These are phyloP conservation scores for Ulota crispa DNA, from an alignment of 225 moss, liverwort and hornwort genomes.

Conservation along the genomic window DNA sequence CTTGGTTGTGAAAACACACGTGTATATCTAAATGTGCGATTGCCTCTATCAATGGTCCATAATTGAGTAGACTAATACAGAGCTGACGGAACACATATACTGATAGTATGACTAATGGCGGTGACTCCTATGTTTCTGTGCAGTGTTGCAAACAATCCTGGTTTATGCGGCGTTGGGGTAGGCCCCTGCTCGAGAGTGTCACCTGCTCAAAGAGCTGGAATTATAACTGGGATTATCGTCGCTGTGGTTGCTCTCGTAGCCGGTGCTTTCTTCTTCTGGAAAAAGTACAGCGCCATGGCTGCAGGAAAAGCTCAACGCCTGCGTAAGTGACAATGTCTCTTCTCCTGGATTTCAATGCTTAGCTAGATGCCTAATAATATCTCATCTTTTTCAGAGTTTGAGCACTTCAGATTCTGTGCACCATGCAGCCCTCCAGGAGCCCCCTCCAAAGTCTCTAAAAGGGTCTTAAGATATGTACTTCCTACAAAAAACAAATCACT, in stretches of 20 bases:
- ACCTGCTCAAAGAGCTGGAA: constrained; percentile 48
- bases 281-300: constrained; percentile 20
- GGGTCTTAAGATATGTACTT: too few species aligned
- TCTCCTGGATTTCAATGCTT: too few species aligned
- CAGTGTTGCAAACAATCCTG: constrained; percentile 79
- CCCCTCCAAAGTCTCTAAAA: too few species aligned
- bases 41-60: too few species aligned
- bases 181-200: constrained; percentile 58
- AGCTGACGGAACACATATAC: background rate
- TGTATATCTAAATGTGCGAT: background rate
- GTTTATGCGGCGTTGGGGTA: constrained; percentile 74
- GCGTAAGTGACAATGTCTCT: constrained; percentile 37
- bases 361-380: too few species aligned
- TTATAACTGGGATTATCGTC: constrained; percentile 36
- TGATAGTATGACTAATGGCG: background rate
- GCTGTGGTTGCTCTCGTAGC: constrained; percentile 25
- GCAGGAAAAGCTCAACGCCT: constrained; percentile 45
- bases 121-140: background rate
- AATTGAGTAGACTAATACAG: too few species aligned
- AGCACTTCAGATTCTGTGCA: too few species aligned
- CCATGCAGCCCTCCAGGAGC: too few species aligned
- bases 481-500: too few species aligned
- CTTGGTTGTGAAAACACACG: background rate
- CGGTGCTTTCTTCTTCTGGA: constrained; percentile 31
- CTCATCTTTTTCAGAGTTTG: too few species aligned